phyloP scores from a whole-genome alignment of 768 basidiomycete genomes.

The Psilocybe subaeruginosa region DNA sequence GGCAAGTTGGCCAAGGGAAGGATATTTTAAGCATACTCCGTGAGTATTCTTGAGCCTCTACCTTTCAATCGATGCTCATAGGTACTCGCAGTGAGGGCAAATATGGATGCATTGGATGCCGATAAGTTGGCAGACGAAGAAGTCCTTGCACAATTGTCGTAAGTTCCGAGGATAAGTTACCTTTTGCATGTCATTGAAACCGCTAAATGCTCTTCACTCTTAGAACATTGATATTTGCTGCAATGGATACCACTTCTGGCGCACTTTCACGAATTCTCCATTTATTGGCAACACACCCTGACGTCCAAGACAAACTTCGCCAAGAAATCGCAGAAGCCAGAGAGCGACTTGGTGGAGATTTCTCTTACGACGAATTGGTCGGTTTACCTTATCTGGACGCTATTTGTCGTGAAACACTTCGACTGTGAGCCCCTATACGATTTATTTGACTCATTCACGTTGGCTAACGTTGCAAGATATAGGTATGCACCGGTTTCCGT shows the following conservation, averaged over 20 bases:
- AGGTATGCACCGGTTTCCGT: conserved; percentile 28
- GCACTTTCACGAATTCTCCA: conserved; percentile 30
- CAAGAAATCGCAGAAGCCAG: conserved; percentile 27
- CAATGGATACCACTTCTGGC: conserved; percentile 32
- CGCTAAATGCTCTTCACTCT: background rate
- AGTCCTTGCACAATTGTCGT: conserved; percentile 40
- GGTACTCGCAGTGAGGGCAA: conserved; percentile 38
- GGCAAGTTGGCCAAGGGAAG: conserved; percentile 40
- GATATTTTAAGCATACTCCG: conserved; percentile 52
- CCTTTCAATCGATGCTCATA: background rate
- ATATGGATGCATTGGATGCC: conserved; percentile 33
- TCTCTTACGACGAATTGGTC: conserved; percentile 34
- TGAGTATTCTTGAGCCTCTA: conserved; percentile 24
- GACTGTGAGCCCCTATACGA: conserved; percentile 20
- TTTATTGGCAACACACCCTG: conserved; percentile 26
- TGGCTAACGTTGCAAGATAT: background rate
- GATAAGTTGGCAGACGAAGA: conserved; percentile 38
- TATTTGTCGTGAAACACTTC: conserved; percentile 36
- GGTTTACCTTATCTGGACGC: conserved; percentile 36
- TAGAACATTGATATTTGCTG: conserved; percentile 31
- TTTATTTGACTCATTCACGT: background rate
- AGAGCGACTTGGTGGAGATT: conserved; percentile 23
- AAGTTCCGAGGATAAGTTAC: conserved; percentile 3
- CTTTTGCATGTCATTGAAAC: background rate
- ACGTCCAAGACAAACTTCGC: conserved; percentile 36